Conservation (phyloP, 371 early-diverging fungal genomes). For the Hamiltosporidium tvaerminnensis region DNA sequence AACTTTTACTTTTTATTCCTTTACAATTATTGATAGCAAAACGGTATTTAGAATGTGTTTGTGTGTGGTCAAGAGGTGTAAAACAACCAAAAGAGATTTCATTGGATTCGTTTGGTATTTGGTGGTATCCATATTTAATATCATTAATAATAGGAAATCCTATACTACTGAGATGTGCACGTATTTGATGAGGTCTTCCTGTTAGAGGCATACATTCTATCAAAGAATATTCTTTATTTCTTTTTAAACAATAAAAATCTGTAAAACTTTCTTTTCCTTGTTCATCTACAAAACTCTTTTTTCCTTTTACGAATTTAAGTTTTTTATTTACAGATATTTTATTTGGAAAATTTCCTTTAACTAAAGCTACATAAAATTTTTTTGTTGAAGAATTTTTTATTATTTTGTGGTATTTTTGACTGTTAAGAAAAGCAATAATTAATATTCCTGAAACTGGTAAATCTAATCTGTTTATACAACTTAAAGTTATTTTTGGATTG, state of each 20-base stretch:
- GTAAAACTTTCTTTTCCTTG: conserved; percentile 10
- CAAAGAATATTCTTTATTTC: conserved; percentile 39
- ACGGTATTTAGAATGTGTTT: neutral
- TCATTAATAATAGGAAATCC: conserved; percentile 91
- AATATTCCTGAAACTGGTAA: conserved; percentile 54
- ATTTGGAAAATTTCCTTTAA: conserved; percentile 47
- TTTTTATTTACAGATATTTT: neutral
- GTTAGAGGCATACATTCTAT: conserved; percentile 64
- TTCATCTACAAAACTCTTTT: neutral
- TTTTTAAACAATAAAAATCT: neutral
- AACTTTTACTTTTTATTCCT: neutral
- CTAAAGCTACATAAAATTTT: conserved; percentile 52
- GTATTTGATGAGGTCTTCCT: conserved; percentile 95
- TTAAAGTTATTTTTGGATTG: too few relatives aligned
- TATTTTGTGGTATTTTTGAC: conserved; percentile 24
- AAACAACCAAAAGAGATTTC: neutral
- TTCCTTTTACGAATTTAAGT: neutral
- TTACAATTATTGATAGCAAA: neutral
- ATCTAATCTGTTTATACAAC: conserved; percentile 52
- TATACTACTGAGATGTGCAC: conserved; percentile 84
- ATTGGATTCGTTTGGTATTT: neutral
- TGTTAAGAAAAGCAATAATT: conserved; percentile 40
- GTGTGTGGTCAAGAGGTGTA: neutral
- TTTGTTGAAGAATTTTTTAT: conserved; percentile 23
- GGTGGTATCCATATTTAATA: conserved; percentile 31